Percentiles rank a stretch among this genome's conserved stretches.
phyloP scores from a whole-genome alignment of 768 basidiomycete species.

The Boletus coccyginus region DNA sequence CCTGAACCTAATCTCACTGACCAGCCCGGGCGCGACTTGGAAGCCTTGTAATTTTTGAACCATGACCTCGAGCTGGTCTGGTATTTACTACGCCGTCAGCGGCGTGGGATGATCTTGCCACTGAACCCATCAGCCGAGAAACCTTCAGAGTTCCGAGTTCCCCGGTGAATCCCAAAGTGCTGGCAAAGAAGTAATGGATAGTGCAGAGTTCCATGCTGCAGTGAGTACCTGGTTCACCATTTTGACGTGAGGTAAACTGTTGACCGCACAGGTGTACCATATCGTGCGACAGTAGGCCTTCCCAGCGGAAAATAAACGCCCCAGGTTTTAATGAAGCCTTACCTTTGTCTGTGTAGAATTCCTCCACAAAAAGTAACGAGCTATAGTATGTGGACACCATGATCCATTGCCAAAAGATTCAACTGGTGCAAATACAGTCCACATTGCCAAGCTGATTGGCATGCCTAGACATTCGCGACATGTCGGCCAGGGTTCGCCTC shows the following conservation, averaged over 20 bases:
- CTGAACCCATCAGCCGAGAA: background rate
- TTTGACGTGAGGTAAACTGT: background rate
- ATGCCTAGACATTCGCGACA: conserved; percentile 79
- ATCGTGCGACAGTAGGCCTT: conserved; percentile 49
- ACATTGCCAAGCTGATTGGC: conserved; percentile 76
- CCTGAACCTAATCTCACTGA: background rate
- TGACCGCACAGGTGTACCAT: conserved; percentile 58
- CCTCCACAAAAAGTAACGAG: conserved; percentile 68
- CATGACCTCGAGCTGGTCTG: background rate
- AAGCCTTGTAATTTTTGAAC: background rate
- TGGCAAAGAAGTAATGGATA: conserved; percentile 41
- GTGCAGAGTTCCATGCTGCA: conserved; percentile 61
- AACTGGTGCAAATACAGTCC: conserved; percentile 43
- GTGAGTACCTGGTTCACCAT: conserved; percentile 31
- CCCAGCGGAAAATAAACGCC: background rate
- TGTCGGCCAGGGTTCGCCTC: conserved; percentile 70
- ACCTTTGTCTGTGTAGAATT: conserved; percentile 36
- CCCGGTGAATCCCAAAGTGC: background rate
- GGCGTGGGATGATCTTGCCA: background rate
- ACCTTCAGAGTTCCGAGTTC: background rate
- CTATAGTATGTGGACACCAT: conserved; percentile 49
- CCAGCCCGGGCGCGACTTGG: background rate
- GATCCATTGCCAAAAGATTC: background rate
- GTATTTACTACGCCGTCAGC: too few species aligned
- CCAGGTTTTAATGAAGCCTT: background rate